Percentiles rank a stretch among this genome's conserved stretches.
Conservation (phyloP, 2,329 filamentous ascomycete genomes). For the Nothomitra cinnamomea region DNA sequence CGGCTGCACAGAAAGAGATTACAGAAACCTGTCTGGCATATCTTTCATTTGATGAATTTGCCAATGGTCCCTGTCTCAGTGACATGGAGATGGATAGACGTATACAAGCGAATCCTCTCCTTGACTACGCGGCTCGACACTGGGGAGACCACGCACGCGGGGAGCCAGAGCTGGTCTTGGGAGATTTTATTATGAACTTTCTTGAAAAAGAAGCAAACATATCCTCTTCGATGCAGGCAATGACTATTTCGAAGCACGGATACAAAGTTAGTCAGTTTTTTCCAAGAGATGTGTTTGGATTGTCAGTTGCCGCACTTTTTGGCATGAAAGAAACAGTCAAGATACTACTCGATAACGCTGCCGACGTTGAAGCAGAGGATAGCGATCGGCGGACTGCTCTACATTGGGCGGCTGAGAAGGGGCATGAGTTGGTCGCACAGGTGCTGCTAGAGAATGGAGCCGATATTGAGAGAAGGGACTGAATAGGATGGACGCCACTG, state of each 20-base stretch:
- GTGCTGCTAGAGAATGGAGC: background rate
- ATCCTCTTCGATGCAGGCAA: background rate
- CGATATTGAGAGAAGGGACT: too few relatives aligned
- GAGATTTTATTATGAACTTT: background rate
- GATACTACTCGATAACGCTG: background rate
- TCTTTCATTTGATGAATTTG: background rate
- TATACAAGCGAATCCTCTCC: background rate
- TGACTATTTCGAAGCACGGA: background rate
- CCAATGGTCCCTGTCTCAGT: background rate
- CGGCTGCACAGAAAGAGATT: conserved; percentile 9
- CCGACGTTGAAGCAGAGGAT: background rate
- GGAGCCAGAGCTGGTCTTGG: background rate
- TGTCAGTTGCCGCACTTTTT: background rate
- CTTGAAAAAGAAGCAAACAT: background rate
- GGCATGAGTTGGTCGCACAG: background rate
- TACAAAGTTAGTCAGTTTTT: background rate
- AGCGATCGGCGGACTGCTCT: too few relatives aligned
- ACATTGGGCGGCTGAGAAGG: background rate
- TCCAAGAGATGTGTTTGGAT: background rate
- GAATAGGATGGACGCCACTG: too few relatives aligned
- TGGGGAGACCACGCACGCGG: background rate
- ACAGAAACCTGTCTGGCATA: background rate
- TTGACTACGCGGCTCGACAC: background rate
- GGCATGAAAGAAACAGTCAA: background rate
- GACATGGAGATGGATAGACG: background rate